Evolutionary conservation across 257 asterid species (phyloP), one percentile per base, ranked within the genome.

Genomic region (Salvia miltiorrhiza): DNA sequence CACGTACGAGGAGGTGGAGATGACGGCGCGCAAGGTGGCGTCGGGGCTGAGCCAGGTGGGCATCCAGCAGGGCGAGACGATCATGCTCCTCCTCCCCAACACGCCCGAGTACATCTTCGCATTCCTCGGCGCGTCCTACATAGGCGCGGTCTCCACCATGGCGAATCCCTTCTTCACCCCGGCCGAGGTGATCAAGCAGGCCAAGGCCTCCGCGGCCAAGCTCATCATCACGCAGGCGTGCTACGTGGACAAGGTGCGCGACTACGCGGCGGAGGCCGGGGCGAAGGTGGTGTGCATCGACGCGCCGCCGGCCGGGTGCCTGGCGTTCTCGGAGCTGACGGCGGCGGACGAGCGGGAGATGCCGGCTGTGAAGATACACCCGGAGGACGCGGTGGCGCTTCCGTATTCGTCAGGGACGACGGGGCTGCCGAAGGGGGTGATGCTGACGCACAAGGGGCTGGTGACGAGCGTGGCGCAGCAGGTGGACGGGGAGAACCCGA

Each of bases 361-460:
- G 73, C 96, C 97, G 67, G 86, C 79, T 24, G 96, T 85, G 50
- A 70, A 82, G 19, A 79, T 88, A 24, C 64, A 57, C 63, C 74
- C 90, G 0, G 92, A 90, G 9, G 97, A 90, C 45, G 92, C 79
- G 72, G 97, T 93, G 73, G 95, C 97, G 6, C 83, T 93, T 73
- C 98, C 97, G 63, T 93, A 90, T 74, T 86, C 96, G 17, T 93
- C 97, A 23, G 98, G 98, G 3, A 93, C 98, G 23, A 93, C 97
- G 1, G 98, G 98, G 60, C 65, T 93, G 23, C 97, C 98, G 1
- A 92, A 92, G 74, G 98, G 98, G 6, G 98, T 92, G 71, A 92
- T 92, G 98, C 81, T 92, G 52, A 93, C 98, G 44, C 97, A 93
- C 77, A 85, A 85, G 56, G 96, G 97, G 5, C 79, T 88, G 0